These are phyloP conservation scores for Citrullus mucosospermus DNA, from an alignment of 306 rosid species.

Conservation along the genomic window DNA sequence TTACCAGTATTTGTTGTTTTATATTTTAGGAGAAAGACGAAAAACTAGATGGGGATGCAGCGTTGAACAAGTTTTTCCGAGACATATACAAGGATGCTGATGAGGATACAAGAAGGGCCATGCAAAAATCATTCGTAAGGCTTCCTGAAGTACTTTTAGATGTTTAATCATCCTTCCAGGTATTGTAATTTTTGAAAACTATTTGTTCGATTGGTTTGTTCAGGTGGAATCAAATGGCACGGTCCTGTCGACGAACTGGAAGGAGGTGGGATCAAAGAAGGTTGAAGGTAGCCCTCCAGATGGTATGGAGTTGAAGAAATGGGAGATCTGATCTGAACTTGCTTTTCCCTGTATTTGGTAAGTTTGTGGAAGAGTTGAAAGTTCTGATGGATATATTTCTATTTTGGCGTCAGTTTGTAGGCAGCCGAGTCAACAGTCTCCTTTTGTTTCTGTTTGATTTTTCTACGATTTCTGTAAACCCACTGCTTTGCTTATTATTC, in stretches of 20 bases:
- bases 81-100: conserved; percentile 86
- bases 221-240: conserved; percentile 92
- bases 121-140: conserved; percentile 90
- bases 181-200: neutral
- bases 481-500: neutral
- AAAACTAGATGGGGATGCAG: conserved; percentile 94
- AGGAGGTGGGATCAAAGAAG: conserved; percentile 83
- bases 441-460: conserved; percentile 13
- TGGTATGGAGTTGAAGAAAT: conserved; percentile 92
- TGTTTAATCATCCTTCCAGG: neutral
- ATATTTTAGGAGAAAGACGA: conserved; percentile 76
- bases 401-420: neutral
- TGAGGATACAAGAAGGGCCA: conserved; percentile 86
- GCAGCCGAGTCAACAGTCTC: neutral
- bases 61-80: conserved; percentile 79
- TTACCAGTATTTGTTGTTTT: conserved; percentile 1
- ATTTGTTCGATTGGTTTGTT: neutral
- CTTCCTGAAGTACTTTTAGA: neutral
- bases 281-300: conserved; percentile 97
- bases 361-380: neutral
- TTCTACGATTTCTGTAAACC: neutral
- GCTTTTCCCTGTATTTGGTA: neutral
- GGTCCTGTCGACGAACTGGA: conserved; percentile 92
- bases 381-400: neutral
- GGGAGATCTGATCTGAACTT: conserved; percentile 35